A percentile compares a stretch with the other conserved stretches of the same genome.
These are phyloP conservation scores for Pseudocercospora fuligena DNA, from an alignment of 2,329 filamentous ascomycete genomes.

Conservation along the genomic window DNA sequence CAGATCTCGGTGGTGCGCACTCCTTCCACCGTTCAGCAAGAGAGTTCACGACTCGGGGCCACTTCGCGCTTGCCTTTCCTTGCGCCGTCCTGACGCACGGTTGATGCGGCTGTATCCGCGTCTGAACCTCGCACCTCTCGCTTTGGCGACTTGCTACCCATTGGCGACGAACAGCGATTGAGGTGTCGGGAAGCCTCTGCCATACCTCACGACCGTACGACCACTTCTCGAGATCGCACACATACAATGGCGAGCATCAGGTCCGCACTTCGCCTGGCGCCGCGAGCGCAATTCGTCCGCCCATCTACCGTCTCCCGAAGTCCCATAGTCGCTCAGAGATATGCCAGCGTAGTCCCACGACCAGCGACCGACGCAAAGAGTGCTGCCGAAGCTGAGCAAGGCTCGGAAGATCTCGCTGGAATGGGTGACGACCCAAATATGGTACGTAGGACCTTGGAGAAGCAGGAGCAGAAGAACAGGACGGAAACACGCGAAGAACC, in stretches of 20 bases:
- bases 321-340: slow-evolving; percentile 32
- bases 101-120: not conserved
- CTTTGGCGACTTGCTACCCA: not conserved
- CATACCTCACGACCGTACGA: slow-evolving; percentile 7
- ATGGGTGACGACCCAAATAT: slow-evolving; percentile 38
- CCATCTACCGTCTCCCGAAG: slow-evolving; percentile 30
- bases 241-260: slow-evolving; percentile 36
- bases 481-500: not conserved
- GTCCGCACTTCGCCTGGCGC: slow-evolving; percentile 33
- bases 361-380: slow-evolving; percentile 34
- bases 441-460: slow-evolving; percentile 29
- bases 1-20: not conserved
- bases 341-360: slow-evolving; percentile 26
- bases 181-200: slow-evolving; percentile 5
- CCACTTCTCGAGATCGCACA: not conserved
- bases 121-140: not conserved
- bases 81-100: slow-evolving; percentile 6
- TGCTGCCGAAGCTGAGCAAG: slow-evolving; percentile 35
- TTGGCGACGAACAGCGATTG: slow-evolving; percentile 10
- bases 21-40: not conserved
- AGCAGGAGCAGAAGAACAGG: not conserved
- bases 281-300: slow-evolving; percentile 37
- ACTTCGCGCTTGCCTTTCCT: slow-evolving; percentile 5
- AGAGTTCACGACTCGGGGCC: slow-evolving; percentile 2
- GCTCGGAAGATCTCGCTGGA: slow-evolving; percentile 32